Base-by-base conservation (phyloP, 371 early-diverging fungal species). In the Lichtheimia corymbifera region DNA sequence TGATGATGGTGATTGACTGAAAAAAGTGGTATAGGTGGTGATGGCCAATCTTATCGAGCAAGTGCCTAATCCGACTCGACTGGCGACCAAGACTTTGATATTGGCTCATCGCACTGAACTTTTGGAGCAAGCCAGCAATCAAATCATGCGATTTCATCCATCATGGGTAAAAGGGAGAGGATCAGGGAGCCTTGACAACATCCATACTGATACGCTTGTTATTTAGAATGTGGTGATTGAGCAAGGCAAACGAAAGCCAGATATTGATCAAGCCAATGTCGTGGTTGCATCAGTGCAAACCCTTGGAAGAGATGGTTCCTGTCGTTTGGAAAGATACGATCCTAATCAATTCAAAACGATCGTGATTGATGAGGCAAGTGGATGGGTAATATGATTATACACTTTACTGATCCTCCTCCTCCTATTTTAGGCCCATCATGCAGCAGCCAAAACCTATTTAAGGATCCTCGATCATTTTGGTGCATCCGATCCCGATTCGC, bases 71-170 rank as follows among this genome's bases (percentile, higher is more conserved):
- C 91, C 90, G 0, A 83, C 78, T 2, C 80, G 84, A 0, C 52
- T 65, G 18, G 95, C 94, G 0, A 88, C 77, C 13, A 93, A 92
- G 67, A 84, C 85, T 0, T 73, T 97, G 18, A 80, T 96, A 0
- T 71, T 97, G 9, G 94, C 96, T 0, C 96, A 97, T 70, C 84
- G 96, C 12, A 84, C 87, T 50, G 97, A 97, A 66, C 77, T 96
- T 17, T 57, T 97, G 11, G 80, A 84, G 50, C 96, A 97, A 69
- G 95, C 97, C 0, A 69, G 72, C 4, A 59, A 61, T 3, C 92
- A 93, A 61, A 88, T 94, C 22, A 66, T 70, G 35, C 61, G 75
- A 12, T 82, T 72, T 28, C 75, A 75, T 22, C 86, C 91, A 1
- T 64, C 73, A 15, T 64, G 87, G 64, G 90, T 87, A 77, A 61